Evolutionary conservation across 1,284 basidiomycete genomes (phyloP).

Genomic region (Rhodotorula mucilaginosa): DNA sequence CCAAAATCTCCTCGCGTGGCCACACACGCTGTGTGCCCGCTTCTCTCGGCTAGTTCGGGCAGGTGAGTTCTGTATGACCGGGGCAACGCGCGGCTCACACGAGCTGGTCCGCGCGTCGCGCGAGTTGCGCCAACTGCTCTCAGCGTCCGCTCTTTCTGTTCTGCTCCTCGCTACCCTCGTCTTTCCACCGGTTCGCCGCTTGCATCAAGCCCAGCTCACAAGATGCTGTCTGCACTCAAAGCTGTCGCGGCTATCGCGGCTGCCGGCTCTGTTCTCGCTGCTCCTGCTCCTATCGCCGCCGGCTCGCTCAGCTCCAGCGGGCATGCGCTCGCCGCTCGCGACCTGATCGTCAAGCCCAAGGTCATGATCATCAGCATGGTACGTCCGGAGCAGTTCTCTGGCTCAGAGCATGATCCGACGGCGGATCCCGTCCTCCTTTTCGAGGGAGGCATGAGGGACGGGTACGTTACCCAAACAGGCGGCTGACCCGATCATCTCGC

Average conservation of each 20-base stretch:
- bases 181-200: neutral
- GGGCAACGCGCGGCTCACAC: too few species aligned
- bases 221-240: conserved; percentile 6
- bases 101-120: too few species aligned
- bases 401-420: too few species aligned
- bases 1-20: too few species aligned
- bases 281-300: conserved; percentile 8
- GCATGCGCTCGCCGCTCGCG: neutral
- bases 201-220: neutral
- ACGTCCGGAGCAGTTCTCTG: conserved; percentile 11
- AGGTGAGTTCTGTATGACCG: too few species aligned
- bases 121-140: too few species aligned
- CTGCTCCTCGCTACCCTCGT: neutral
- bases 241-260: conserved; percentile 9
- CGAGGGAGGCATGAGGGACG: too few species aligned
- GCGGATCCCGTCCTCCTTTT: neutral
- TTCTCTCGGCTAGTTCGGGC: too few species aligned
- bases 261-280: conserved; percentile 19
- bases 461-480: too few species aligned
- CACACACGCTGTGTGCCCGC: too few species aligned
- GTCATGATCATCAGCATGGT: conserved; percentile 45
- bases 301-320: neutral
- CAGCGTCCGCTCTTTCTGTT: too few species aligned
- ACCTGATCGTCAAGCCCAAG: conserved; percentile 39
- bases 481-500: too few species aligned